Conservation (phyloP, 2,329 filamentous ascomycete species). For the Cercospora sojina region DNA sequence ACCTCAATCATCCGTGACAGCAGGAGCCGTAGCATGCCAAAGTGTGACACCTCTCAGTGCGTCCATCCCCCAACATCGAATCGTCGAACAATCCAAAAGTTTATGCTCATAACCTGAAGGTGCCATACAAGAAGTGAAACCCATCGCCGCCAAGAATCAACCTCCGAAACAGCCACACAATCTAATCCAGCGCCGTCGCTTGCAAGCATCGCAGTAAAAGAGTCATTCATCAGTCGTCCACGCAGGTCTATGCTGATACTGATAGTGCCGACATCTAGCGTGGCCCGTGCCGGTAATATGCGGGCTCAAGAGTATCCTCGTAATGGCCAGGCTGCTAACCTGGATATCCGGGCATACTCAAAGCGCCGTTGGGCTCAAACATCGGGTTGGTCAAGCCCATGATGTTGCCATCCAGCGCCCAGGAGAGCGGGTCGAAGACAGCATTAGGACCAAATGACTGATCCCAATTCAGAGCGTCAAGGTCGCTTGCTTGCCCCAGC, state of each 20-base stretch:
- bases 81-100: neutral
- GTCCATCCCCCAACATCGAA: neutral
- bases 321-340: slow-evolving; percentile 7
- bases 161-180: neutral
- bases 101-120: neutral
- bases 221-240: neutral
- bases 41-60: neutral
- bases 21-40: neutral
- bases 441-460: slow-evolving; percentile 59
- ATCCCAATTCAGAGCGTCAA: slow-evolving; percentile 36
- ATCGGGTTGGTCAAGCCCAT: slow-evolving; percentile 22
- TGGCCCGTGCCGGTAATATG: neutral
- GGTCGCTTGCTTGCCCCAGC: slow-evolving; percentile 21
- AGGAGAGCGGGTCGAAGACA: slow-evolving; percentile 88
- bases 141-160: neutral
- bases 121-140: neutral
- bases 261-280: neutral
- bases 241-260: neutral
- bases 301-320: neutral
- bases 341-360: slow-evolving; percentile 14
- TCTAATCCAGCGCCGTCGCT: neutral
- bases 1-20: neutral
- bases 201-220: neutral
- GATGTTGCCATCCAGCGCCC: slow-evolving; percentile 84
- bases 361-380: slow-evolving; percentile 18